Percentiles rank a stretch among this genome's conserved stretches.
Evolutionary conservation across 2,329 filamentous ascomycete species (phyloP).

Genomic region (Neopestalotiopsis rosae): DNA sequence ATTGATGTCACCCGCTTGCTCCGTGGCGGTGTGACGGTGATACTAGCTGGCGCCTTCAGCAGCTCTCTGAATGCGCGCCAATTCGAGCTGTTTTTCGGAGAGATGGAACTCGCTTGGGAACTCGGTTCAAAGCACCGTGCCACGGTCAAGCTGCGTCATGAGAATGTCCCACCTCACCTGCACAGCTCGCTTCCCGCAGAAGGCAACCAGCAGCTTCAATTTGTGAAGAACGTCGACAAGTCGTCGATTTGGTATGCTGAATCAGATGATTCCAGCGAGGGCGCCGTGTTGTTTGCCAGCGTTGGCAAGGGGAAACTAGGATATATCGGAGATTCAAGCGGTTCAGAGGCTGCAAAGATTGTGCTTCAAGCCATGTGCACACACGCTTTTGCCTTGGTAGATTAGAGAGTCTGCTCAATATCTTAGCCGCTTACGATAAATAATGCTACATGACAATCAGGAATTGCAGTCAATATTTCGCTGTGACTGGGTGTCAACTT

Average conservation of each 20-base stretch:
- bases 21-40: conserved; percentile 25
- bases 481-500: no score
- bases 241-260: conserved; percentile 18
- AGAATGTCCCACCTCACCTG: not conserved
- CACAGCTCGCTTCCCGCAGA: not conserved
- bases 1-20: conserved; percentile 26
- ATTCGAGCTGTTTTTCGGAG: conserved; percentile 25
- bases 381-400: conserved; percentile 16
- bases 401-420: not conserved
- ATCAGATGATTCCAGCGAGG: conserved; percentile 17
- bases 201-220: not conserved
- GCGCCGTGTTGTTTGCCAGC: conserved; percentile 24
- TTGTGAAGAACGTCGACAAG: conserved; percentile 2
- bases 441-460: no score
- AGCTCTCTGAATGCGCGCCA: conserved; percentile 20
- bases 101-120: conserved; percentile 27
- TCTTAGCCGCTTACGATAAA: no score
- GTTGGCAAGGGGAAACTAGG: conserved; percentile 28
- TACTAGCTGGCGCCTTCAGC: conserved; percentile 26
- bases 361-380: conserved; percentile 30
- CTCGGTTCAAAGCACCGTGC: conserved; percentile 17
- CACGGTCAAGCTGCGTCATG: conserved; percentile 22
- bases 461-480: no score
- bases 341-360: conserved; percentile 18
- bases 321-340: conserved; percentile 32